Evolutionary conservation across 2,329 filamentous ascomycete genomes (phyloP).

Genomic region (Pyrenochaeta sp.): DNA sequence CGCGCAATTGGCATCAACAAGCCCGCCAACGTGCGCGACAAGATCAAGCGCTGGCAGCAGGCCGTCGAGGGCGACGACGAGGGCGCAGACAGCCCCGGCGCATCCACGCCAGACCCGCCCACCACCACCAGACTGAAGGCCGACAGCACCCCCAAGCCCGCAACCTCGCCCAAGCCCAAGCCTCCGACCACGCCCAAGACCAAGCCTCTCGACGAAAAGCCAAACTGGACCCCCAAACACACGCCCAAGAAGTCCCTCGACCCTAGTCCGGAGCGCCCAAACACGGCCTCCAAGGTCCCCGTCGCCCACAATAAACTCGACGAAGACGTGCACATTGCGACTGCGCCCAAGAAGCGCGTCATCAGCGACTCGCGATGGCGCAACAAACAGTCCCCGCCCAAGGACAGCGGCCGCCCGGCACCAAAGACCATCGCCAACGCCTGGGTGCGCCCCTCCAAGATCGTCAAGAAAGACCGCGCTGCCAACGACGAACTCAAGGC

Average conservation of each 20-base stretch:
- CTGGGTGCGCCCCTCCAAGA: slow-evolving; percentile 48
- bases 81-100: slow-evolving; percentile 18
- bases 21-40: slow-evolving; percentile 67
- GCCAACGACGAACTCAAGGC: slow-evolving; percentile 9
- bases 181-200: slow-evolving; percentile 34
- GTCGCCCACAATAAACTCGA: slow-evolving; percentile 49
- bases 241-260: slow-evolving; percentile 34
- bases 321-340: slow-evolving; percentile 58
- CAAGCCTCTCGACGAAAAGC: slow-evolving; percentile 33
- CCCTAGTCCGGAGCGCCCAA: slow-evolving; percentile 35
- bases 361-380: slow-evolving; percentile 91
- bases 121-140: slow-evolving; percentile 3
- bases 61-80: slow-evolving; percentile 68
- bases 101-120: slow-evolving; percentile 10
- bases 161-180: slow-evolving; percentile 23
- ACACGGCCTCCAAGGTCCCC: slow-evolving; percentile 40
- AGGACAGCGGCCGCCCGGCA: slow-evolving; percentile 37
- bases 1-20: slow-evolving; percentile 51
- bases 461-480: slow-evolving; percentile 28
- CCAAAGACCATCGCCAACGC: slow-evolving; percentile 47
- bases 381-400: slow-evolving; percentile 59
- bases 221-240: slow-evolving; percentile 35
- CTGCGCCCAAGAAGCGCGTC: slow-evolving; percentile 86
- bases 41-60: slow-evolving; percentile 86
- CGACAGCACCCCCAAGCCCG: slow-evolving; percentile 13